A percentile compares a stretch with the other conserved stretches of the same genome.
phyloP scores from a whole-genome alignment of 495 filamentous ascomycete genomes.

The Talaromyces thailandensis region DNA sequence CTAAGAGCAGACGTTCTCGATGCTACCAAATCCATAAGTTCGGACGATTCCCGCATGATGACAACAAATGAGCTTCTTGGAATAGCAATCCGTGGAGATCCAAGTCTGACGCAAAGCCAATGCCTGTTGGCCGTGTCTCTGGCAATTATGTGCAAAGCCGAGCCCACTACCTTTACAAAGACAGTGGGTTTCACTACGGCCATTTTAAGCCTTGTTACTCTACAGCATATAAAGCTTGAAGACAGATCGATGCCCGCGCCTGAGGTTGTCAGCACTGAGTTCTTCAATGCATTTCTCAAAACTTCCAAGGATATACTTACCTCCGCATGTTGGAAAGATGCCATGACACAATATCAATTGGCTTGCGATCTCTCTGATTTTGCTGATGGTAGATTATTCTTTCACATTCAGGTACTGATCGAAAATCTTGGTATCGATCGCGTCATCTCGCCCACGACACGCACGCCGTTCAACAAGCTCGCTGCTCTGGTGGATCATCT shows the following conservation, averaged over 20 bases:
- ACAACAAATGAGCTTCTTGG: not conserved
- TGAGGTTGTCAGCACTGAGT: not conserved
- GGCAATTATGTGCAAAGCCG: not conserved
- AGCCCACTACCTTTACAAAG: not conserved
- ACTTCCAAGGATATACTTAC: not conserved
- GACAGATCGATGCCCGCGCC: not conserved
- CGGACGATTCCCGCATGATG: not conserved
- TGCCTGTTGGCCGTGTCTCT: not conserved
- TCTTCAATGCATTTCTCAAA: not conserved
- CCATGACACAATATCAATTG: constrained; percentile 7
- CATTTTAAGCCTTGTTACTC: not conserved
- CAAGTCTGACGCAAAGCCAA: not conserved
- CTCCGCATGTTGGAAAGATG: constrained; percentile 9
- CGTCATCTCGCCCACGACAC: not conserved
- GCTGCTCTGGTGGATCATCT: constrained; percentile 6
- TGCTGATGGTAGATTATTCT: constrained; percentile 56
- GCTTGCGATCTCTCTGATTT: constrained; percentile 49
- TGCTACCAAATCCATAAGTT: not conserved
- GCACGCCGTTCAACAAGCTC: constrained; percentile 12
- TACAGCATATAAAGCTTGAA: not conserved
- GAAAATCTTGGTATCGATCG: not conserved
- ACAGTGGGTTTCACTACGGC: not conserved
- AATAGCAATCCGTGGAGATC: not conserved
- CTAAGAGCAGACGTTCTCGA: not conserved
- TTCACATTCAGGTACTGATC: constrained; percentile 10